phyloP scores from a whole-genome alignment of 331 rosid species.

The Malus hybrid region DNA sequence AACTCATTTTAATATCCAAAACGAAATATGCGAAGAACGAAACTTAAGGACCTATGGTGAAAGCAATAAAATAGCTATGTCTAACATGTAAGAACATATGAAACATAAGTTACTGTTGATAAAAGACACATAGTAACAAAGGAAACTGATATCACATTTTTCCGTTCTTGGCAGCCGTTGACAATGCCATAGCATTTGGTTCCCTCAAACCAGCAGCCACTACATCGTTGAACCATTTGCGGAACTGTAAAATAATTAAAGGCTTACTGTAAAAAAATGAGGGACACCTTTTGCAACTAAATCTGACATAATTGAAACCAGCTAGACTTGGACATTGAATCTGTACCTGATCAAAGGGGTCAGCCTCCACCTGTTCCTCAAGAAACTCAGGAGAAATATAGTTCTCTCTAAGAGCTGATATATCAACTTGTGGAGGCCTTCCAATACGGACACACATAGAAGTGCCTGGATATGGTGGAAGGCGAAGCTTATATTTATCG shows the following conservation, averaged over 20 bases:
- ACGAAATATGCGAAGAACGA: neutral
- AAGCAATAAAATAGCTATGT: neutral
- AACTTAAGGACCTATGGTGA: neutral
- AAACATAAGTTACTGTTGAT: constrained; percentile 2
- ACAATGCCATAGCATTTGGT: constrained; percentile 96
- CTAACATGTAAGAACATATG: neutral
- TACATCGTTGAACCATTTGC: constrained; percentile 84
- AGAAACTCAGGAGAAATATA: constrained; percentile 86
- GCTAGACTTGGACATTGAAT: neutral
- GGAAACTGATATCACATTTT: constrained; percentile 53
- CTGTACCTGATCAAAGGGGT: constrained; percentile 75
- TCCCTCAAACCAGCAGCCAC: constrained; percentile 73
- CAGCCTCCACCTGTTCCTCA: constrained; percentile 66
- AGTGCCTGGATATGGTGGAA: constrained; percentile 90
- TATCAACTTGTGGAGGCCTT: constrained; percentile 70
- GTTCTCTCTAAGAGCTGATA: constrained; percentile 88
- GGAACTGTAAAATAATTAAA: constrained; percentile 54
- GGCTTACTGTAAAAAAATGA: constrained; percentile 8
- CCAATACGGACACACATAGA: constrained; percentile 83
- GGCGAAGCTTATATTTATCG: constrained; percentile 68
- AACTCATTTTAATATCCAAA: neutral
- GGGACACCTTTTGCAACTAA: constrained; percentile 2
- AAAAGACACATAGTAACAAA: constrained; percentile 1
- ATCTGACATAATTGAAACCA: constrained; percentile 3
- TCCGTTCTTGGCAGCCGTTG: constrained; percentile 78